Conservation (phyloP, 805 yeast genomes). For the Saturnispora gosingensis region DNA sequence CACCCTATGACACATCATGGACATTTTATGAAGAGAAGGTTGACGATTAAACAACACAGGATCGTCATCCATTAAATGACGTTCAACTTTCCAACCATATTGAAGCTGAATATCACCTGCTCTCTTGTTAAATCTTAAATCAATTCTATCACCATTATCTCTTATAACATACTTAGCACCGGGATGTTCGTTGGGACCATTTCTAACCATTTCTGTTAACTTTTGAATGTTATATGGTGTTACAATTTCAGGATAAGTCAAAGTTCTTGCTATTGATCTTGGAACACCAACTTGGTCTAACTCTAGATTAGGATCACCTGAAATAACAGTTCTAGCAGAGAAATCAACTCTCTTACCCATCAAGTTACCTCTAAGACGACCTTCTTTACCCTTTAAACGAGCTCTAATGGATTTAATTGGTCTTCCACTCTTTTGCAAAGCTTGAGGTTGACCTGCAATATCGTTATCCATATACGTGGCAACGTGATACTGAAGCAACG, state of each 20-base stretch:
- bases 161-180: conserved; percentile 98
- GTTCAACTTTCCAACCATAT: conserved; percentile 98
- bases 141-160: conserved; percentile 98
- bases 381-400: conserved; percentile 99
- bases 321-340: conserved; percentile 97
- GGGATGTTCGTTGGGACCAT: conserved; percentile 99
- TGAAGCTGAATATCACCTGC: conserved; percentile 97
- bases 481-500: conserved; percentile 90
- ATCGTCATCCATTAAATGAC: conserved; percentile 95
- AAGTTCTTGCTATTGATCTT: conserved; percentile 86
- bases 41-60: conserved; percentile 98
- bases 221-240: conserved; percentile 96
- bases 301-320: conserved; percentile 97
- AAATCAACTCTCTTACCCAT: conserved; percentile 99
- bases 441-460: conserved; percentile 99
- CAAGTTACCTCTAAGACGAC: conserved; percentile 94
- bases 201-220: conserved; percentile 85
- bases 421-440: conserved; percentile 96
- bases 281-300: conserved; percentile 99
- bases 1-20: conserved; percentile 99
- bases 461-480: conserved; percentile 99
- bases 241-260: conserved; percentile 94
- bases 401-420: conserved; percentile 98
- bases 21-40: conserved; percentile 98
- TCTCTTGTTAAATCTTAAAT: conserved; percentile 90